Evolutionary conservation across 768 basidiomycete genomes (phyloP), one percentile per base, ranked within the genome.

Genomic region (Termitomyces sp.): DNA sequence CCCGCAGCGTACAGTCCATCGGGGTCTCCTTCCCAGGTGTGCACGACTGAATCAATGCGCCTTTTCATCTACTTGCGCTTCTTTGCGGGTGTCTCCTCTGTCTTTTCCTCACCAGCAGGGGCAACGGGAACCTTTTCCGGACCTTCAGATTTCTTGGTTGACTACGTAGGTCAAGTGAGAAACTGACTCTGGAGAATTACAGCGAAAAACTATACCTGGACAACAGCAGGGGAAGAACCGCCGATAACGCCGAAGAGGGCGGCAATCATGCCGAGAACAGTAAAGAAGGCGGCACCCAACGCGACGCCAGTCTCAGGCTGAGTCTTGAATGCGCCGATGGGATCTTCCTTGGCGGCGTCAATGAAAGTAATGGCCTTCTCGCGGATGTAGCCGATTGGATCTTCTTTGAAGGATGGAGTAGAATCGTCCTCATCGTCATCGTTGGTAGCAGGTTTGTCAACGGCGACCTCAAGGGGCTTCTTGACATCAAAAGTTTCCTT

Each of bases 401-500:
- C 88, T 36, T 83, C 79, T 70, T 81, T 76, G 77, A 90, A 90
- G 22, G 76, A 68, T 30, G 69, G 63, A 24, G 75, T 73, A 11
- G 77, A 71, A 1, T 77, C 76, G 0, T 82, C 83, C 20, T 79
- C 76, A 0, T 81, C 82, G 0, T 81, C 82, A 6, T 26, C 58
- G 20, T 73, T 68, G 51, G 72, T 77, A 1, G 78, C 77, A 26
- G 80, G 77, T 72, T 88, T 86, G 47, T 79, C 79, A 41, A 72
- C 71, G 5, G 79, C 84, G 65, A 80, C 78, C 74, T 98, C 96
- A 48, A 94, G 77, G 9, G 84, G 73, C 70, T 90, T 88, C 86
- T 98, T 98, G 73, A 96, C 70, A 63, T 85, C 84, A 74, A 90
- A 99, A n/a, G 94, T 92, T 75, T 95, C 92, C 16, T 77, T 74